These are phyloP conservation scores for Aspergillus oerlinghausenensis DNA, from an alignment of 2,329 filamentous ascomycete species.

Conservation along the genomic window DNA sequence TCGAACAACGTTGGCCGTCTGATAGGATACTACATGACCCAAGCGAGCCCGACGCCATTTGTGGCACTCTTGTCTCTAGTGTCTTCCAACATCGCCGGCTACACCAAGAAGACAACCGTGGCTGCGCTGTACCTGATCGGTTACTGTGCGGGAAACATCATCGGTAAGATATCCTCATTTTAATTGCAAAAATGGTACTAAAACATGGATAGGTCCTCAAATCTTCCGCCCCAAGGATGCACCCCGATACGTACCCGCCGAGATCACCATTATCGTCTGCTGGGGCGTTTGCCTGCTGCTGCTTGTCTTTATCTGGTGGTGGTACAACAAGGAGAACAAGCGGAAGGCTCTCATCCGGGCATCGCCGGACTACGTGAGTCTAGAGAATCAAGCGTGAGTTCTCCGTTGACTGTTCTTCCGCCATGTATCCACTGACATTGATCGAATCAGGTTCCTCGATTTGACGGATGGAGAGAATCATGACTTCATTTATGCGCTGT, in stretches of 20 bases:
- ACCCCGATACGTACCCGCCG: slow-evolving; percentile 58
- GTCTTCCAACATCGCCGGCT: slow-evolving; percentile 55
- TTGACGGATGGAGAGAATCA: slow-evolving; percentile 63
- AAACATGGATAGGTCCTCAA: slow-evolving; percentile 44
- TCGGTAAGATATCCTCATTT: slow-evolving; percentile 37
- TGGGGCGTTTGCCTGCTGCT: slow-evolving; percentile 51
- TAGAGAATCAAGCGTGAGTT: slow-evolving; percentile 62
- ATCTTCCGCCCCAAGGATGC: slow-evolving; percentile 54
- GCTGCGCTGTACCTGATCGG: slow-evolving; percentile 46
- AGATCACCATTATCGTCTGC: slow-evolving; percentile 61
- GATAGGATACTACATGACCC: slow-evolving; percentile 62
- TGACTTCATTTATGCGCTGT: slow-evolving; percentile 57
- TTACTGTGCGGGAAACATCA: slow-evolving; percentile 53
- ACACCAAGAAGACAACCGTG: slow-evolving; percentile 52
- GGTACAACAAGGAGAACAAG: slow-evolving; percentile 55
- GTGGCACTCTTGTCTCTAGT: slow-evolving; percentile 61
- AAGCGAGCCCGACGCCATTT: slow-evolving; percentile 57
- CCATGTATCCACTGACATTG: slow-evolving; percentile 1
- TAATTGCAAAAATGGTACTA: not conserved
- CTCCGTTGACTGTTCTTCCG: not conserved
- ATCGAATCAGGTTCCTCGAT: slow-evolving; percentile 47
- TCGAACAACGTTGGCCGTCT: slow-evolving; percentile 56
- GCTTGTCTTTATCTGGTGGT: slow-evolving; percentile 59
- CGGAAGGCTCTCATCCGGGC: slow-evolving; percentile 53
- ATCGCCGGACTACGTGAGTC: slow-evolving; percentile 53